Evolutionary conservation across 2,329 filamentous ascomycete genomes (phyloP), one percentile per base, ranked within the genome.

Genomic region (Epichloe uncinata): DNA sequence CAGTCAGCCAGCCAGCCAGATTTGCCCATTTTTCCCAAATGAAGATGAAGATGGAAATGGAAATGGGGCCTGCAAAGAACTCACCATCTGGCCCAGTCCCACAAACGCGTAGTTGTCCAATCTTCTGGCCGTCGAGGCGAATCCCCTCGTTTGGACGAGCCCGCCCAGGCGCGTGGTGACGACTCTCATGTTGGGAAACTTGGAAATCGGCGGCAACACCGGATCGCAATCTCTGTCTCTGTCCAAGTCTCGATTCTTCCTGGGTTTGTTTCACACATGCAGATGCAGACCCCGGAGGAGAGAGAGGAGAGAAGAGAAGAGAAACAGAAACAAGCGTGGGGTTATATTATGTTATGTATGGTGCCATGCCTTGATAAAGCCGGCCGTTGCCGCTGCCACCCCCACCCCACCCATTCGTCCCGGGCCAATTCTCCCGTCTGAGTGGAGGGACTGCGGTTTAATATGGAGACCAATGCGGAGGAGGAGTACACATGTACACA

Each of bases 11-110:
- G 26, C 26, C 18, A 18, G 18, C 18, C 18, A 16, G 16, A 16
- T 16, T 16, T 16, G 2, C 26, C 26, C 26, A 26, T 3, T 8
- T 8, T 26, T 26, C 2, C 7, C 22, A 3, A 3, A 26, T 26
- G 22, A 2, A 7, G 15, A 36, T 36, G 12, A 2, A 36, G 6
- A 5, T 5, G 35, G 3, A 12, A 15, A 5, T 30, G 26, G 22
- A 22, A 22, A 22, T 22, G 22, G 8, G 8, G 12, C 4, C 35
- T 13, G 15, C 12, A 13, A n/a, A 13, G 38, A n/a, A 58, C 69
- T 33, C 65, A 80, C 77, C 78, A 81, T 81, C 54, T 80, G 77
- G 5, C 78, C 78, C 13, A 81, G 63, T 13, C 78, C 78, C 50
- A 81, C 72, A 57, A 81, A 81, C 58, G 72, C 77, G 64, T 79